Evolutionary conservation across 495 filamentous ascomycete genomes (phyloP).

Genomic region (Penicillium lagena): DNA sequence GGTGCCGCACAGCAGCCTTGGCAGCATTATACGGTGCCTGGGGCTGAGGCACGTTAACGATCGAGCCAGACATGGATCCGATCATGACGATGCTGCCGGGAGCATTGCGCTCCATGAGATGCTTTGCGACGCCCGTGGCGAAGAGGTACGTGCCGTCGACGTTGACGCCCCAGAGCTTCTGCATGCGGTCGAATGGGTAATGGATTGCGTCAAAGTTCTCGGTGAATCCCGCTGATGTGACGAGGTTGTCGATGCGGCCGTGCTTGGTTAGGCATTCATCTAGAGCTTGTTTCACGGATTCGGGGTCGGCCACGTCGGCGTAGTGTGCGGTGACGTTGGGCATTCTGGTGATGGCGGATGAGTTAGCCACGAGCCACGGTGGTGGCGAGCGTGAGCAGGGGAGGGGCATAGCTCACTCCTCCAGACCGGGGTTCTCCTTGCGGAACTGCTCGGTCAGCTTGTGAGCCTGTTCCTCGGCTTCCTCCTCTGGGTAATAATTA

Average conservation of each 20-base stretch:
- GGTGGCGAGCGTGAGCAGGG: background rate
- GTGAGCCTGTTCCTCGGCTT: conserved; percentile 70
- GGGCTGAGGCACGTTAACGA: conserved; percentile 92
- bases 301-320: conserved; percentile 73
- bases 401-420: conserved; percentile 43
- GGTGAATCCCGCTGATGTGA: conserved; percentile 92
- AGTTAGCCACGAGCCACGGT: background rate
- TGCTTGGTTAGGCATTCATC: conserved; percentile 64
- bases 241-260: conserved; percentile 80
- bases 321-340: conserved; percentile 87
- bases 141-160: conserved; percentile 92
- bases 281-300: conserved; percentile 67
- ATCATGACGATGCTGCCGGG: conserved; percentile 90
- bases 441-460: conserved; percentile 66
- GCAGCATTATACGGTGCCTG: conserved; percentile 88
- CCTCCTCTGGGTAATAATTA: conserved; percentile 54
- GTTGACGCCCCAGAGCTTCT: conserved; percentile 91
- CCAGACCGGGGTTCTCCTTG: conserved; percentile 68
- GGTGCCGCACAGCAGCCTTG: conserved; percentile 82
- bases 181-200: conserved; percentile 82
- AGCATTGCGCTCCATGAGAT: conserved; percentile 75
- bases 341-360: conserved; percentile 31
- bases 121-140: conserved; percentile 76
- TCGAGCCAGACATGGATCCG: conserved; percentile 85
- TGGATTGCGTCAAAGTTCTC: conserved; percentile 89